Evolutionary conservation across 106 monocot species (phyloP).

Genomic region (Posidonia australis): DNA sequence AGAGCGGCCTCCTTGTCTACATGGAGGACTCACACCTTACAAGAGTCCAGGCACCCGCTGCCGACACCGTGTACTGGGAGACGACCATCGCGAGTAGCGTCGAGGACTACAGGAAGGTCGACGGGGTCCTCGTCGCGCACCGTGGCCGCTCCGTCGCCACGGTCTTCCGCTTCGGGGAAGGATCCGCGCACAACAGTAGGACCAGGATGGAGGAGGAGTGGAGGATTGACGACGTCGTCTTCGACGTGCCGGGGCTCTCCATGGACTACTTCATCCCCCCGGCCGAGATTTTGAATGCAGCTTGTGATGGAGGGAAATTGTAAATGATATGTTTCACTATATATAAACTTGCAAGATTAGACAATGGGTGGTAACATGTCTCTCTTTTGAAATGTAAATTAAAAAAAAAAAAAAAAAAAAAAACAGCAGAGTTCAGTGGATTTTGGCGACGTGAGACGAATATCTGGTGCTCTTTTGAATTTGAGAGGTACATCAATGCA

Average conservation of each 20-base stretch:
- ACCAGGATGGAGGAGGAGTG: conserved; percentile 44
- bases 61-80: conserved; percentile 44
- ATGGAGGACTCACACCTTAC: conserved; percentile 54
- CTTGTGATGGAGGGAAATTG: no score
- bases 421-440: no score
- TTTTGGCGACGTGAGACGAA: no score
- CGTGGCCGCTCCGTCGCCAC: conserved; percentile 35
- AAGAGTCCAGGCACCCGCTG: conserved; percentile 21
- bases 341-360: no score
- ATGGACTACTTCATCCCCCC: conserved; percentile 57
- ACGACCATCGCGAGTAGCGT: conserved; percentile 39
- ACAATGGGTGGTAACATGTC: no score
- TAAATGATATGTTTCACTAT: no score
- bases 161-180: conserved; percentile 35
- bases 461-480: no score
- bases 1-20: conserved; percentile 43
- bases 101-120: conserved; percentile 37
- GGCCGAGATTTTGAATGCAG: conserved; percentile 14
- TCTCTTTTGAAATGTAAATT: no score
- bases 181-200: background rate
- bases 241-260: conserved; percentile 44
- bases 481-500: no score
- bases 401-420: no score
- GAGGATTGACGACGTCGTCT: conserved; percentile 54
- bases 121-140: conserved; percentile 37